Conservation (phyloP, 176 grass and related monocot genomes). For the Aegilops sharonensis region DNA sequence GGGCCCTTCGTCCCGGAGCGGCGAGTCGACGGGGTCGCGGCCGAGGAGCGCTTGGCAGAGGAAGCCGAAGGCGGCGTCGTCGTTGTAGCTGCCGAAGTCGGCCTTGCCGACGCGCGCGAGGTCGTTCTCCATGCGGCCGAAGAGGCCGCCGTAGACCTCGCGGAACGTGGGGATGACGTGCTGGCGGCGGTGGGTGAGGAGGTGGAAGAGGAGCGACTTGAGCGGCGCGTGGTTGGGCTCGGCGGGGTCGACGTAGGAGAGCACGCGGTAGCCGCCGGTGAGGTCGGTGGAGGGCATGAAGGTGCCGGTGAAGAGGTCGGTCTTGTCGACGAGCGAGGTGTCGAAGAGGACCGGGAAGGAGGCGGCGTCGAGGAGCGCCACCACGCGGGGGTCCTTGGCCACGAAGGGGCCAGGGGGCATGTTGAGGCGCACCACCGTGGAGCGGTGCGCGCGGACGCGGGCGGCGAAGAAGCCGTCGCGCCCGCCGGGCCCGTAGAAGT, state of each 20-base stretch:
- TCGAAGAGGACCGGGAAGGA: slow-evolving; percentile 94
- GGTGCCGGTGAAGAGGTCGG: slow-evolving; percentile 94
- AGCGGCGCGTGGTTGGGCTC: slow-evolving; percentile 85
- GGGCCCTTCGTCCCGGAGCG: slow-evolving; percentile 57
- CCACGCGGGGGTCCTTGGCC: slow-evolving; percentile 74
- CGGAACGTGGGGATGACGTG: slow-evolving; percentile 75
- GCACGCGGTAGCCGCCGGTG: slow-evolving; percentile 82
- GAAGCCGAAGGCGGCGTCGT: slow-evolving; percentile 74
- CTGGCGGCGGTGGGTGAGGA: slow-evolving; percentile 66
- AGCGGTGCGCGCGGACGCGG: slow-evolving; percentile 55
- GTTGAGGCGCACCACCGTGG: slow-evolving; percentile 89
- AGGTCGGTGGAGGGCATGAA: slow-evolving; percentile 94
- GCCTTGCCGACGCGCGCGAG: slow-evolving; percentile 60
- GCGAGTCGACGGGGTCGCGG: slow-evolving; percentile 54
- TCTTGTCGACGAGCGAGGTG: slow-evolving; percentile 83
- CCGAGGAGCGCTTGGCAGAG: slow-evolving; percentile 66
- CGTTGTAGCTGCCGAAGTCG: slow-evolving; percentile 75
- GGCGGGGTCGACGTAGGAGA: slow-evolving; percentile 84
- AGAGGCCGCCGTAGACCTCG: slow-evolving; percentile 63
- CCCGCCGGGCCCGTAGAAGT: slow-evolving; percentile 78
- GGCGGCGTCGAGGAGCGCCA: slow-evolving; percentile 90
- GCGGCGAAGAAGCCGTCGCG: slow-evolving; percentile 86
- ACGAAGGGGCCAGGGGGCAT: slow-evolving; percentile 93
- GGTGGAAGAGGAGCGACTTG: slow-evolving; percentile 75
- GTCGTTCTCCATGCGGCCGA: slow-evolving; percentile 62